Percentiles rank a stretch among this genome's conserved stretches.
These are phyloP conservation scores for Keithomyces neogunnii DNA, from an alignment of 2,329 filamentous ascomycete genomes.

Conservation along the genomic window DNA sequence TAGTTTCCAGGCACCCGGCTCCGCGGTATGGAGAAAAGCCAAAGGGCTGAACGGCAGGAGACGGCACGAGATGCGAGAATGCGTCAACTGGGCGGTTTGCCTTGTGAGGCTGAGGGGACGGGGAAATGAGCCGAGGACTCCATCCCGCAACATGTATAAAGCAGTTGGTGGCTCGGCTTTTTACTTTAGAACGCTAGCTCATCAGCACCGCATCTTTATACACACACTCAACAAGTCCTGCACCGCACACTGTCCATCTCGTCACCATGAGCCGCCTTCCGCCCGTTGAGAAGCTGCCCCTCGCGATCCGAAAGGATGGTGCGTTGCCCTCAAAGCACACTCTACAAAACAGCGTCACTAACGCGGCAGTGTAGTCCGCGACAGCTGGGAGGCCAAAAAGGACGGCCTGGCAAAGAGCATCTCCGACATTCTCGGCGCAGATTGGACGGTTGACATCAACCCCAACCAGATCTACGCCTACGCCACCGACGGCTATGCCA, in stretches of 20 bases:
- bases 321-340: conserved; percentile 9
- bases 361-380: conserved; percentile 32
- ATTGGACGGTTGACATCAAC: conserved; percentile 42
- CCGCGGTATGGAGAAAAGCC: not conserved
- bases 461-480: conserved; percentile 39
- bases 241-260: not conserved
- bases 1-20: not conserved
- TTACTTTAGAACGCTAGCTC: too few species aligned
- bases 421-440: conserved; percentile 33
- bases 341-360: too few species aligned
- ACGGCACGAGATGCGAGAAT: too few species aligned
- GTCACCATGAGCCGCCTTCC: conserved; percentile 25
- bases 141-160: too few species aligned
- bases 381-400: conserved; percentile 42
- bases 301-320: conserved; percentile 45
- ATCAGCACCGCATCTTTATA: too few species aligned
- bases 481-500: conserved; percentile 30
- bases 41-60: not conserved
- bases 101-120: too few species aligned
- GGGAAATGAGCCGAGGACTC: too few species aligned
- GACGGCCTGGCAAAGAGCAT: conserved; percentile 33
- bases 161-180: too few species aligned
- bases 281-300: conserved; percentile 40
- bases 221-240: too few species aligned
- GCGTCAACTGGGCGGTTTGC: too few species aligned